Base-by-base conservation (phyloP, 495 filamentous ascomycete genomes). In the Penicillium daleae region DNA sequence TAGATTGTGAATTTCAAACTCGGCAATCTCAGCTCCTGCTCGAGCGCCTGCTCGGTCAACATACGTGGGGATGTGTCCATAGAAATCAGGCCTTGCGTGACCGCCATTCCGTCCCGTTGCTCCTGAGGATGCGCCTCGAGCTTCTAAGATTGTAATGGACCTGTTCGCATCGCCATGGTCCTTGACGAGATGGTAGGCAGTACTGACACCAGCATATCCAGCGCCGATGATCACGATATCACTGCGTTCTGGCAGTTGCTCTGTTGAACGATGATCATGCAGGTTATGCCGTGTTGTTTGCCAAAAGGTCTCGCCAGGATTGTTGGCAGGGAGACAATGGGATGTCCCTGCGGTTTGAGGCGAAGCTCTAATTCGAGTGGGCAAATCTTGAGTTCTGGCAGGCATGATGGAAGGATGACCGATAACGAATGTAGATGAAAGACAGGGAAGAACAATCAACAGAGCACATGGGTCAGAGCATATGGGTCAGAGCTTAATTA, bases 181-280 rank as follows among this genome's bases (percentile, higher is more conserved):
- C 17, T 72, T 69, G 6, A 89, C 76, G 0, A 91, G 76, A 50
- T 86, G 81, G 74, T 83, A 87, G 7, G 89, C 87, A 5, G 86
- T 77, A 7, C 80, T 75, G 0, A 86, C 79, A 17, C 90, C 89
- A 8, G 86, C 89, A 61, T 90, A 90, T 4, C 89, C 90, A 53
- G 85, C 87, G 31, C 90, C 89, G 55, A 92, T 83, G 37, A 92
- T 86, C 17, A 91, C 80, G n/a, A 83, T 80, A 58, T 90, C 86
- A 35, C 79, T 83, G 1, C 73, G 70, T 0, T 60, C 46, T 9
- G 83, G 87, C 24, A 89, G 77, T 10, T 75, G 67, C 24, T 68
- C 62, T 44, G 73, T 77, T 31, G 80, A 80, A 35, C 83, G 80
- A 62, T 82, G 66, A 61, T 85, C 78, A 46, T 85, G 75, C 17